Base-by-base conservation (phyloP, 352 stramenopile species). In the Pythium graminicola region DNA sequence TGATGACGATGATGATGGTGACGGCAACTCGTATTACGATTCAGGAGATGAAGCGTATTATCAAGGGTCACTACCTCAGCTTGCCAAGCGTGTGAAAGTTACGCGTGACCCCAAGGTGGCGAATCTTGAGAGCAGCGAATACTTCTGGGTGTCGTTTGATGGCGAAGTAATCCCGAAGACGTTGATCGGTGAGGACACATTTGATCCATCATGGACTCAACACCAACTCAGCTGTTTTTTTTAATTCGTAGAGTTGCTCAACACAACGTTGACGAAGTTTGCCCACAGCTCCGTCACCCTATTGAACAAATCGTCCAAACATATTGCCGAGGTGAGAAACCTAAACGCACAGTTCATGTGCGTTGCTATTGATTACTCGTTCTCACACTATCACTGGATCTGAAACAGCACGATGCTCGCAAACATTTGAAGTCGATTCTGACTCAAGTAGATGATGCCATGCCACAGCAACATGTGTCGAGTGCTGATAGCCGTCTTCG, bases 131-230 rank as follows among this genome's bases (percentile, higher is more conserved):
- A 70, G 49, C 20, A 52, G 45, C 6, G 76, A 90, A 46, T 64
- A 72, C 41, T 91, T 86, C 47, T 91, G 77, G 77, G 67, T 72
- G 32, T 62, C 72, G 1, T 89, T 88, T 50, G 77, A 91, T 50
- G 69, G 56, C 19, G 51, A 76, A 39, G 57, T 86, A 14, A 66
- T 89, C 48, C 47, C 69, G 17, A 91, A 91, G 56, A 88, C 69
- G 20, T 68, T 91, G 49, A 89, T 89, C 24, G 79, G 79, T 86
- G 24, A 10, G 45, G 40, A 4, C 10, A 16, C 19, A 2, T 50
- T 7, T 27, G 14, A 45, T n/a, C 23, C 20, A 9, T 17, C 3
- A n/a, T n/a, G 8, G 5, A 41, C 6, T 51, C 14, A 20, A 28
- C n/a, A 35, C 14, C n/a, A 6, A 11, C 28, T 16, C 19, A 10